phyloP scores from a whole-genome alignment of 176 grass and related monocot species.

The Thinopyrum elongatum region DNA sequence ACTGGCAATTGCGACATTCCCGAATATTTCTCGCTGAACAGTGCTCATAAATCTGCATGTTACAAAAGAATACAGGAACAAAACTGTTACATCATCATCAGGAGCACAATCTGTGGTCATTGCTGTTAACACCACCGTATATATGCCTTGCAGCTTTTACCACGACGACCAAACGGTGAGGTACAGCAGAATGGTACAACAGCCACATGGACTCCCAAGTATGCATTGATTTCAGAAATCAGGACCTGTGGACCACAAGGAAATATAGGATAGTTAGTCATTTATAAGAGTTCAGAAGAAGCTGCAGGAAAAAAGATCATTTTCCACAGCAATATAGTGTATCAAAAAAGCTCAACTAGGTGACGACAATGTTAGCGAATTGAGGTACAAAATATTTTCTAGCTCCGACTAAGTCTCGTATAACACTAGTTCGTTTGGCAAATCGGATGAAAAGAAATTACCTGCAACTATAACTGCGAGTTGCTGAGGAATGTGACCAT shows the following conservation, averaged over 20 bases:
- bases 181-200: background rate
- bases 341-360: background rate
- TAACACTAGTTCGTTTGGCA: background rate
- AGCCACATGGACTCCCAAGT: background rate
- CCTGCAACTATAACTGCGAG: slow-evolving; percentile 69
- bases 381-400: background rate
- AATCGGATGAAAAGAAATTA: background rate
- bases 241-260: background rate
- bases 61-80: slow-evolving; percentile 15
- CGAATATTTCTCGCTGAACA: background rate
- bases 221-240: background rate
- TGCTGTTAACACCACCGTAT: background rate
- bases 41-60: slow-evolving; percentile 20
- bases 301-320: background rate
- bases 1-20: background rate
- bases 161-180: background rate
- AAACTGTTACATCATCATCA: slow-evolving; percentile 25
- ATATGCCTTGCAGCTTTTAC: background rate
- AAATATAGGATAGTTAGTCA: background rate
- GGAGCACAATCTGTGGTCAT: background rate
- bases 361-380: background rate
- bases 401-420: background rate
- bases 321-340: background rate
- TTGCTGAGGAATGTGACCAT: slow-evolving; percentile 95
- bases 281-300: background rate